Evolutionary conservation across 257 asterid genomes (phyloP).

Genomic region (Eustoma russellianum): DNA sequence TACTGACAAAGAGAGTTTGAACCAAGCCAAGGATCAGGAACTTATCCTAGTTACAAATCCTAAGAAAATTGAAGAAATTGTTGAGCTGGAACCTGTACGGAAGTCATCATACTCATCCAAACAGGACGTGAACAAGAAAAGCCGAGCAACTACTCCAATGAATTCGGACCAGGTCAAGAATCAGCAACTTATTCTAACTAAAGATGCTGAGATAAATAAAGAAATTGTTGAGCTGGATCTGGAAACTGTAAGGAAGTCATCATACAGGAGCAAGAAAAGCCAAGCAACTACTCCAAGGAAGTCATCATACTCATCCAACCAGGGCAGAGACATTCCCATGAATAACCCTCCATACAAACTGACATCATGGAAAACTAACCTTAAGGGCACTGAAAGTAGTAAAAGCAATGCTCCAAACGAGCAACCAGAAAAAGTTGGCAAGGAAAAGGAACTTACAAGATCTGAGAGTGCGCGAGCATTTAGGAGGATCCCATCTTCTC

Average conservation of each 20-base stretch:
- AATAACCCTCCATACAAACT: constrained; percentile 62
- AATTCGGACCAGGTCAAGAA: constrained; percentile 5
- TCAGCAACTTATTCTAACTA: constrained; percentile 3
- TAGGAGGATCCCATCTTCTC: constrained; percentile 86
- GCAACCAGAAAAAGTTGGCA: constrained; percentile 30
- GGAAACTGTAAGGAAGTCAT: constrained; percentile 18
- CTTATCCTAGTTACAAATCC: not conserved
- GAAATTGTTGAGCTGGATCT: constrained; percentile 10
- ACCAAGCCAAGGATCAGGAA: constrained; percentile 7
- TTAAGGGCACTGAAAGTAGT: constrained; percentile 27
- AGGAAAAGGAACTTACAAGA: constrained; percentile 50
- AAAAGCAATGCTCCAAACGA: constrained; percentile 33
- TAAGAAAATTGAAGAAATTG: constrained; percentile 14
- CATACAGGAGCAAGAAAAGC: constrained; percentile 13
- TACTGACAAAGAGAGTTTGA: constrained; percentile 10
- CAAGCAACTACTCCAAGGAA: constrained; percentile 15
- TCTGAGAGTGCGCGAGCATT: constrained; percentile 77
- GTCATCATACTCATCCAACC: too few species aligned
- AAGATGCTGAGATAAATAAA: constrained; percentile 14
- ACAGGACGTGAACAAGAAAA: constrained; percentile 16
- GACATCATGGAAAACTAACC: constrained; percentile 22
- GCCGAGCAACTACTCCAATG: constrained; percentile 5
- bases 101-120: constrained; percentile 20
- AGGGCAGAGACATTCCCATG: constrained; percentile 18
- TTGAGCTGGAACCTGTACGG: constrained; percentile 12